Conservation (phyloP, 1,284 basidiomycete species). For the Salmacisia buchloeana region DNA sequence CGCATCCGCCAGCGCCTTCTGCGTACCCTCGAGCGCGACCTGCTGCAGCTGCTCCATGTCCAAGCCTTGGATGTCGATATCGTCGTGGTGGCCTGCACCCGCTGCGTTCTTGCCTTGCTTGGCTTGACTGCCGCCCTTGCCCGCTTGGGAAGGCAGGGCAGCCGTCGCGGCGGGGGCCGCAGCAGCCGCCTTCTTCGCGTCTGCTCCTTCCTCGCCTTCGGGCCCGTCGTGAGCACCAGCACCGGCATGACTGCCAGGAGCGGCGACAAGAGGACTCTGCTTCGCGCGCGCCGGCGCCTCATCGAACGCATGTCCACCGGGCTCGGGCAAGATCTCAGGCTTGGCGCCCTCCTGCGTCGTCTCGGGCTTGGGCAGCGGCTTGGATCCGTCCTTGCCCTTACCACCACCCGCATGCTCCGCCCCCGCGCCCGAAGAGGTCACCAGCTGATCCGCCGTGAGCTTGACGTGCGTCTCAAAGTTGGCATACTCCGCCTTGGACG, state of each 20-base stretch:
- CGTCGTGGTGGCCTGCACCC: slow-evolving; percentile 12
- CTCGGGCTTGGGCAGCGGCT: neutral
- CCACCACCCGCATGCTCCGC: neutral
- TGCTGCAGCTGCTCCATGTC: slow-evolving; percentile 36
- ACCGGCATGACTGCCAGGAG: neutral
- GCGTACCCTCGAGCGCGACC: slow-evolving; percentile 34
- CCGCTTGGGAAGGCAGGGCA: neutral
- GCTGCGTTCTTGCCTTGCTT: slow-evolving; percentile 8
- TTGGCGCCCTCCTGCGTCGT: slow-evolving; percentile 2
- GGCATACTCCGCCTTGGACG: slow-evolving; percentile 22
- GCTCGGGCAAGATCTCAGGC: slow-evolving; percentile 9
- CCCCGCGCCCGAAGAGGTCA: neutral
- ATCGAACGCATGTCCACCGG: slow-evolving; percentile 19
- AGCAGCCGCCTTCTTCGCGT: neutral
- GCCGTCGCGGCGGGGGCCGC: too few species aligned
- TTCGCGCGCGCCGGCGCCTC: slow-evolving; percentile 11
- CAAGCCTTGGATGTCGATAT: slow-evolving; percentile 24
- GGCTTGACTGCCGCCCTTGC: slow-evolving; percentile 2
- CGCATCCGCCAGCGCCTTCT: slow-evolving; percentile 6
- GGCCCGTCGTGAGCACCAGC: neutral
- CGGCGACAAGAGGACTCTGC: neutral
- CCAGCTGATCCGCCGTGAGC: slow-evolving; percentile 9
- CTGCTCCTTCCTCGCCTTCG: neutral
- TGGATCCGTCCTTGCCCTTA: neutral
- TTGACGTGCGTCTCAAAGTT: slow-evolving; percentile 27